Evolutionary conservation across 208 protist species (phyloP).

Genomic region (Trypanosomatidae sp.): DNA sequence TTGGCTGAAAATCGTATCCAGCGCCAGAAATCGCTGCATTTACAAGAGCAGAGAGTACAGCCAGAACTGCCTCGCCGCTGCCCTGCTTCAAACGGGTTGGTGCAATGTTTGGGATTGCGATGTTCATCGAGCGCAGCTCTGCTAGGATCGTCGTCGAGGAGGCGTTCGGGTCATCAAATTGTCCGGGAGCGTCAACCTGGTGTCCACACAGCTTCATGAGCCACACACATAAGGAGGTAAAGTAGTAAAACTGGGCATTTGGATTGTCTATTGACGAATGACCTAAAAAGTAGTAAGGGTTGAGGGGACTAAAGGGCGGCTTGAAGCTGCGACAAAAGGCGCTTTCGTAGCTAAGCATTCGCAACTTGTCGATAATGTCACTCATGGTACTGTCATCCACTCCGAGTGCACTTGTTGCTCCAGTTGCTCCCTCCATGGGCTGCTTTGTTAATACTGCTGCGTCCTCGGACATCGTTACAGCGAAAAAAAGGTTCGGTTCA

Average conservation of each 20-base stretch:
- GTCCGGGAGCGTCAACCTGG: slow-evolving; percentile 67
- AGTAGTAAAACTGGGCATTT: slow-evolving; percentile 91
- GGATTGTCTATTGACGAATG: slow-evolving; percentile 85
- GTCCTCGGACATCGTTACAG: slow-evolving; percentile 23
- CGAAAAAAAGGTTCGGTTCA: background rate
- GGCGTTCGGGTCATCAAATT: slow-evolving; percentile 91
- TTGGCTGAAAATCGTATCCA: slow-evolving; percentile 56
- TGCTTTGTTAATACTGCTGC: slow-evolving; percentile 1
- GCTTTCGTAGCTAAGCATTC: slow-evolving; percentile 78
- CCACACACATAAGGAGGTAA: slow-evolving; percentile 88
- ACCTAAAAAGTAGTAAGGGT: slow-evolving; percentile 73
- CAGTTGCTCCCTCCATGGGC: slow-evolving; percentile 6
- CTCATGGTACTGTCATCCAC: slow-evolving; percentile 82
- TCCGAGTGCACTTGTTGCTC: slow-evolving; percentile 4
- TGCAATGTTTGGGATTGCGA: slow-evolving; percentile 72
- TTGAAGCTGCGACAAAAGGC: slow-evolving; percentile 75
- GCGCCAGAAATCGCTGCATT: slow-evolving; percentile 69
- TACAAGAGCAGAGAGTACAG: slow-evolving; percentile 65
- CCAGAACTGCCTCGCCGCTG: slow-evolving; percentile 79
- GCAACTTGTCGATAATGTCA: slow-evolving; percentile 86
- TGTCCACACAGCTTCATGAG: slow-evolving; percentile 82
- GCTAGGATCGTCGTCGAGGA: slow-evolving; percentile 84
- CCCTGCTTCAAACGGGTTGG: slow-evolving; percentile 86
- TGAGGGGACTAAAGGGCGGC: slow-evolving; percentile 84
- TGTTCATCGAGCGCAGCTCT: slow-evolving; percentile 72